Percentiles rank a stretch among this genome's conserved stretches.
Conservation (phyloP, 352 stramenopile species). For the Blastocystis sp. region DNA sequence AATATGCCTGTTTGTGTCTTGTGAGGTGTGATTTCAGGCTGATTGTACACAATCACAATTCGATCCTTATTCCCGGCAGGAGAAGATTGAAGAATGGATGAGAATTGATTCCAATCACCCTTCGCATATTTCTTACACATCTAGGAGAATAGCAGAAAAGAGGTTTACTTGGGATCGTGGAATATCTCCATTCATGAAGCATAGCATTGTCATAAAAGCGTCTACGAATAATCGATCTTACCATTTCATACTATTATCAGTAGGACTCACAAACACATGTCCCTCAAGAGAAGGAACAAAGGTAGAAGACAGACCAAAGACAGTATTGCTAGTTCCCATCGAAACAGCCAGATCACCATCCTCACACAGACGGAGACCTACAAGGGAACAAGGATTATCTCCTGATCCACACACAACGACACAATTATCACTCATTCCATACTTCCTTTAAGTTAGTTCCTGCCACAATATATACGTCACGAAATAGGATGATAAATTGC, state of each 20-base stretch:
- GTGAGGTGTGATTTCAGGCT: slow-evolving; percentile 28
- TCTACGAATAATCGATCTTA: not conserved
- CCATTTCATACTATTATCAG: slow-evolving; percentile 9
- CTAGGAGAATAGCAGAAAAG: not conserved
- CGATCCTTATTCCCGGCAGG: not conserved
- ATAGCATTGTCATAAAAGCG: slow-evolving; percentile 69
- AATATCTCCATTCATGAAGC: slow-evolving; percentile 66
- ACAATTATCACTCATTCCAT: slow-evolving; percentile 24
- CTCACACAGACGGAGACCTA: slow-evolving; percentile 62
- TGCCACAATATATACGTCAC: not conserved
- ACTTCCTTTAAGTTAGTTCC: slow-evolving; percentile 11
- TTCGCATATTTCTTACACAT: not conserved
- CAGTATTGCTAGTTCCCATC: slow-evolving; percentile 71
- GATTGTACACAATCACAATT: not conserved
- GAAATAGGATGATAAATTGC: slow-evolving; percentile 58
- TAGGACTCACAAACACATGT: slow-evolving; percentile 69
- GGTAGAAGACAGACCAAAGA: slow-evolving; percentile 27
- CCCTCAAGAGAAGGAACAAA: not conserved
- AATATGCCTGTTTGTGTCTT: slow-evolving; percentile 3
- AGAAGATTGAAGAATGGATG: not conserved
- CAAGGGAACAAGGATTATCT: slow-evolving; percentile 70
- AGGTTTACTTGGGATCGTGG: not conserved
- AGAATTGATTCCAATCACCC: not conserved
- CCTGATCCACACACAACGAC: slow-evolving; percentile 67
- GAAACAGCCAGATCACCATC: slow-evolving; percentile 68